These are phyloP conservation scores for Luffa acutangula DNA, from an alignment of 306 rosid species.

Conservation along the genomic window DNA sequence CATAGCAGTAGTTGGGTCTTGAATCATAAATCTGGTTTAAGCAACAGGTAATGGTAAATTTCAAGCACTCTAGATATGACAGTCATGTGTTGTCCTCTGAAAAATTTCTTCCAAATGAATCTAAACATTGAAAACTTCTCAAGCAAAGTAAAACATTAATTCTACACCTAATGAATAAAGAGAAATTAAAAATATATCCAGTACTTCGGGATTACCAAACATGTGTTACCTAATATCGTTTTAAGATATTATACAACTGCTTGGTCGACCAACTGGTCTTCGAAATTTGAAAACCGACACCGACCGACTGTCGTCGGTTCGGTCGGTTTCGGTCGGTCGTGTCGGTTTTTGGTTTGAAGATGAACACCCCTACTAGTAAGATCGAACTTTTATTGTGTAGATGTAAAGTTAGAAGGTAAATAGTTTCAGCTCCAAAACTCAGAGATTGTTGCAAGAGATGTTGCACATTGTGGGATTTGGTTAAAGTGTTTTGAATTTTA, in stretches of 20 bases:
- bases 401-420: not conserved
- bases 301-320: too few species aligned
- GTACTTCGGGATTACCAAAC: not conserved
- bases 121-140: not conserved
- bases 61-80: too few species aligned
- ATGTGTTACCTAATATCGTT: not conserved
- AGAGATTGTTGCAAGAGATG: not conserved
- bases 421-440: not conserved
- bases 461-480: not conserved
- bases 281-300: too few species aligned
- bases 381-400: not conserved
- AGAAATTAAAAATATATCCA: not conserved
- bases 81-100: too few species aligned
- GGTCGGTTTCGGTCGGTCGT: too few species aligned
- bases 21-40: too few species aligned
- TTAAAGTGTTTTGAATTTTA: not conserved
- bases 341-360: too few species aligned
- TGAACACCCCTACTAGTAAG: too few species aligned
- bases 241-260: too few species aligned
- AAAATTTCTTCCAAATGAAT: not conserved
- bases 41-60: too few species aligned
- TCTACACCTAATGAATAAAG: not conserved
- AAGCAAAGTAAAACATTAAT: not conserved
- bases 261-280: too few species aligned
- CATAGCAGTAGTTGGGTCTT: too few species aligned